Percentiles rank a stretch among this genome's conserved stretches.
phyloP scores from a whole-genome alignment of 2,329 filamentous ascomycete species.

The Hymenoscyphus albidus region DNA sequence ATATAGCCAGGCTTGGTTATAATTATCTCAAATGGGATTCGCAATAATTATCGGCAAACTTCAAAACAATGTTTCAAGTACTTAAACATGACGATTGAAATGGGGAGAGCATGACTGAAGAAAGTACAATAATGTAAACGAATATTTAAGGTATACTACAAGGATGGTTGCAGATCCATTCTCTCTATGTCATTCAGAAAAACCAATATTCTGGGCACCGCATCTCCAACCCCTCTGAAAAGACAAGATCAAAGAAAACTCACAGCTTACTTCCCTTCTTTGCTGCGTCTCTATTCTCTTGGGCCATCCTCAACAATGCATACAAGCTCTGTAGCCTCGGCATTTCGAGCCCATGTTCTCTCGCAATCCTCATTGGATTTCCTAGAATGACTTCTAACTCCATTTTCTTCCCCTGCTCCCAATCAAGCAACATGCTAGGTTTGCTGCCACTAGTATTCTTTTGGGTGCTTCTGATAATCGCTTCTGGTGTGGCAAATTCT shows the following conservation, averaged over 20 bases:
- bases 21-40: too few relatives aligned
- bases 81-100: too few relatives aligned
- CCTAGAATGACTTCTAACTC: constrained; percentile 55
- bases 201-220: background rate
- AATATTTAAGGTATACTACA: background rate
- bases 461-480: constrained; percentile 59
- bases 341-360: constrained; percentile 49
- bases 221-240: background rate
- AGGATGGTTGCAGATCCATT: background rate
- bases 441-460: constrained; percentile 59
- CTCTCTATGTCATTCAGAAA: background rate
- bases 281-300: constrained; percentile 37
- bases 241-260: background rate
- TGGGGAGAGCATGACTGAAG: too few relatives aligned
- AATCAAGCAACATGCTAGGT: constrained; percentile 49
- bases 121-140: too few relatives aligned
- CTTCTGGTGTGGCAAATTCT: constrained; percentile 58
- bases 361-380: constrained; percentile 50
- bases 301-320: constrained; percentile 50
- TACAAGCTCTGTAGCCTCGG: constrained; percentile 52
- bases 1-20: too few relatives aligned
- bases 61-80: too few relatives aligned
- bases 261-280: constrained; percentile 23
- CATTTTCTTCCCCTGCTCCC: constrained; percentile 50
- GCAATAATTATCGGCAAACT: too few relatives aligned